Base-by-base conservation (phyloP, 1,139 yeast species). In the Taphrina deformans region DNA sequence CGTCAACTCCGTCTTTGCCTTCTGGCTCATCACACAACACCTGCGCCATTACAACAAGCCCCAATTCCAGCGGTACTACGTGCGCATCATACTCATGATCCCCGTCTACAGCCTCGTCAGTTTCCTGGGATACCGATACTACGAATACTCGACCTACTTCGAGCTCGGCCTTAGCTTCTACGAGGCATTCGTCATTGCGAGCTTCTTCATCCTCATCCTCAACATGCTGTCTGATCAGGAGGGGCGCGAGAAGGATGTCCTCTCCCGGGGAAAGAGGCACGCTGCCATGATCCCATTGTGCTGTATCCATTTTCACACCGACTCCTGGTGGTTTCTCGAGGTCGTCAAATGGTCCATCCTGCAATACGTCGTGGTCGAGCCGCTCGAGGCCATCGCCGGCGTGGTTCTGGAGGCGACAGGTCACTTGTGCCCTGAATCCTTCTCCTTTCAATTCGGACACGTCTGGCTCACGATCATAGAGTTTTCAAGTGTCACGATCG, bases 121-220 rank as follows among this genome's bases (percentile, higher is more conserved):
- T 21, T 45, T 55, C 29, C 33, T 55, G 18, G 52, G 61, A 6
- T 55, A 55, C n/a, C 38, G 51, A 14, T 55, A 55, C 52, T 41
- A 55, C 52, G 31, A 44, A 16, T 55, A 45, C 44, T 44, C 61
- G 21, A 21, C 40, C 40, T 55, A 55, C 18, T 55, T 44, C 44
- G 52, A 44, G 44, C 51, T 45, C n/a, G 61, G 35, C 6, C 52
- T 44, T 5, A 24, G 31, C 41, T 55, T 44, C 18, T 55, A 55
- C 41, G 61, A 55, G 29, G 61, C 61, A 3, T 55, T 55, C 23
- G 61, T 45, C 26, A 44, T 55, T 44, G 61, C 61, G 14, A 44
- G 52, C n/a, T 55, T 55, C 52, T 55, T 55, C 44, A 44, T 55
- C 27, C 61, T 55, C 52, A 44, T 55, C 24, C 58, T 53, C 23